Base-by-base conservation (phyloP, 2,329 filamentous ascomycete genomes). In the Phialemonium atrogriseum region DNA sequence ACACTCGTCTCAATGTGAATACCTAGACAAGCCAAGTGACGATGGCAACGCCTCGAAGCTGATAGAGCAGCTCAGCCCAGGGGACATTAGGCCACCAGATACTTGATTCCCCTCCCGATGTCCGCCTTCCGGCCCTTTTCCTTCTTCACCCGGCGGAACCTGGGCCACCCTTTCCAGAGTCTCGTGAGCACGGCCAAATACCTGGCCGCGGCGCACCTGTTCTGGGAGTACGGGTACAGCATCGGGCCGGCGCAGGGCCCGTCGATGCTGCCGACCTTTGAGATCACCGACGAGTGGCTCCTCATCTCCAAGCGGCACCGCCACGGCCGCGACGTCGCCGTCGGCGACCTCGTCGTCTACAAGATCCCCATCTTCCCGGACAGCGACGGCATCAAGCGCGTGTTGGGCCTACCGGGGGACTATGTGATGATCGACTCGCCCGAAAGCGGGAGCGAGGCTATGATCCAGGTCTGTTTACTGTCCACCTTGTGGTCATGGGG, bases 201-300 rank as follows among this genome's bases (percentile, higher is more conserved):
- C 34, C 47, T 69, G 23, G 59, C 64, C 31, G 46, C 66, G 25
- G 49, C 52, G 16, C 73, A 78, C 50, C 51, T 76, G n/a, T 50
- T 68, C 37, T 56, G 52, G 49, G 68, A 74, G 25, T 79, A 91
- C 58, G 62, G 75, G 46, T 73, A 76, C 58, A 66, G 66, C 40
- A 48, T 80, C 42, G 69, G 70, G 13, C 56, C 64, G 4, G 77
- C 77, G 11, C 64, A 66, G 16, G 89, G 89, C 2, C 77, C 86
- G 4, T 89, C 83, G 12, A 96, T 96, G 91, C 71, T 91, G 30
- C 89, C 89, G 7, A 94, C 86, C 0, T 77, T 95, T 38, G 65
- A 69, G 15, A 65, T 77, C 2, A 56, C 65, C 7, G 79, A 78
- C 34, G 81, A 89, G 49, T 77, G 66, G 55, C 66, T 89, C 27